Conservation (phyloP, 805 yeast genomes). For the Lipomyces kockii region DNA sequence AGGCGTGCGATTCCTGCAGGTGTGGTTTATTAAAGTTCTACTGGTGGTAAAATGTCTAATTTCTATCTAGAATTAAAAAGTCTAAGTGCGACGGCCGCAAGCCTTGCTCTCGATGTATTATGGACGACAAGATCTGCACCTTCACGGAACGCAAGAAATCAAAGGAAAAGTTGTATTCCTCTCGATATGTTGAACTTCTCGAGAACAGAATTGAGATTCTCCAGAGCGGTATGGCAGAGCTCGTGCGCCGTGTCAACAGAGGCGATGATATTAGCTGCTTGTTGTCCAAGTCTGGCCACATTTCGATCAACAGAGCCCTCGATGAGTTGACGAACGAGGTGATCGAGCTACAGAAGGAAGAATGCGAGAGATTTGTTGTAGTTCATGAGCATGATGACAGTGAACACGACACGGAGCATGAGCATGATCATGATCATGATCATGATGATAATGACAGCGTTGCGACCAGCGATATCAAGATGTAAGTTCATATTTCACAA, state of each 20-base stretch:
- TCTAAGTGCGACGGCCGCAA: slow-evolving; percentile 52
- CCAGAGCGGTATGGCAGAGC: slow-evolving; percentile 39
- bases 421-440: slow-evolving; percentile 26
- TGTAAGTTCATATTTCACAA: not conserved
- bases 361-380: slow-evolving; percentile 26
- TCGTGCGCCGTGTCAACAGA: slow-evolving; percentile 34
- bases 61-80: slow-evolving; percentile 26
- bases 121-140: slow-evolving; percentile 62
- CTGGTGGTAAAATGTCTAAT: not conserved
- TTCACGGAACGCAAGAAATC: slow-evolving; percentile 58
- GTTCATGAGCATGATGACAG: slow-evolving; percentile 28
- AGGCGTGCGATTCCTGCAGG: slow-evolving; percentile 58
- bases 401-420: slow-evolving; percentile 34
- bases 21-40: not conserved
- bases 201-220: slow-evolving; percentile 62
- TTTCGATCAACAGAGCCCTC: slow-evolving; percentile 39
- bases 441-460: slow-evolving; percentile 11
- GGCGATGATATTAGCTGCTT: slow-evolving; percentile 36
- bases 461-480: slow-evolving; percentile 6
- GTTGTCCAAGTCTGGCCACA: slow-evolving; percentile 34
- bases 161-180: slow-evolving; percentile 61
- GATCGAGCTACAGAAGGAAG: slow-evolving; percentile 30
- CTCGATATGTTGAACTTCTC: slow-evolving; percentile 60
- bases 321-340: slow-evolving; percentile 35
- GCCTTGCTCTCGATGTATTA: slow-evolving; percentile 57